These are phyloP conservation scores for Mycosphaerelloides madeirae DNA, from an alignment of 2,329 filamentous ascomycete genomes.

Conservation along the genomic window DNA sequence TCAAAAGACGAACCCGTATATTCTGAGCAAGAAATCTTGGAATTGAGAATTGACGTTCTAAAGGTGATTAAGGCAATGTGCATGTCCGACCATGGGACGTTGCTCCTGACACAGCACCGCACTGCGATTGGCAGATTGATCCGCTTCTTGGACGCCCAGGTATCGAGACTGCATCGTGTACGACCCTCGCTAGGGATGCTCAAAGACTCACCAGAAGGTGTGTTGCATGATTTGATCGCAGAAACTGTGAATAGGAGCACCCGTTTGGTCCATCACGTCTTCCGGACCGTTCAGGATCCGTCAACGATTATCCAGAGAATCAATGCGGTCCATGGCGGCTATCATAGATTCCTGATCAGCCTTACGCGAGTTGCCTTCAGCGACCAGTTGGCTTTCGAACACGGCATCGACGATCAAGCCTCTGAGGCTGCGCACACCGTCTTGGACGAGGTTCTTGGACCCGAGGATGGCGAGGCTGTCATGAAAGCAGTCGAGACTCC, in stretches of 20 bases:
- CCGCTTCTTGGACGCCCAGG: conserved; percentile 67
- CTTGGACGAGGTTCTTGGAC: conserved; percentile 73
- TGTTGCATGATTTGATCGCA: conserved; percentile 39
- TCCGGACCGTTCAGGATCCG: conserved; percentile 52
- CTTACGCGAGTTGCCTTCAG: conserved; percentile 81
- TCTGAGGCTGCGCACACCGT: conserved; percentile 77
- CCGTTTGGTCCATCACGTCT: conserved; percentile 57
- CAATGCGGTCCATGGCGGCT: conserved; percentile 62
- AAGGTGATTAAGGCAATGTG: conserved; percentile 54
- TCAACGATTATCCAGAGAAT: conserved; percentile 69
- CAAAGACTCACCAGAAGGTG: not conserved
- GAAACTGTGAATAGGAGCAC: conserved; percentile 56
- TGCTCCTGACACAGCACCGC: conserved; percentile 63
- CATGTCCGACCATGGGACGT: conserved; percentile 56
- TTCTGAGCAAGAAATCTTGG: conserved; percentile 39
- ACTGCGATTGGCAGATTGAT: conserved; percentile 70
- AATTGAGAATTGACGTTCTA: conserved; percentile 44
- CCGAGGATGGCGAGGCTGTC: conserved; percentile 67
- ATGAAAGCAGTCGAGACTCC: conserved; percentile 41
- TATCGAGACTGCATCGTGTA: conserved; percentile 55
- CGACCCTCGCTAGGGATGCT: conserved; percentile 17
- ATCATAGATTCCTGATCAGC: conserved; percentile 76
- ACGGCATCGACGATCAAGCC: conserved; percentile 70
- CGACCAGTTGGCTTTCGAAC: conserved; percentile 72
- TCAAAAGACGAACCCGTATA: conserved; percentile 40